These are phyloP conservation scores for Exophiala sideris DNA, from an alignment of 2,329 filamentous ascomycete genomes.

Conservation along the genomic window DNA sequence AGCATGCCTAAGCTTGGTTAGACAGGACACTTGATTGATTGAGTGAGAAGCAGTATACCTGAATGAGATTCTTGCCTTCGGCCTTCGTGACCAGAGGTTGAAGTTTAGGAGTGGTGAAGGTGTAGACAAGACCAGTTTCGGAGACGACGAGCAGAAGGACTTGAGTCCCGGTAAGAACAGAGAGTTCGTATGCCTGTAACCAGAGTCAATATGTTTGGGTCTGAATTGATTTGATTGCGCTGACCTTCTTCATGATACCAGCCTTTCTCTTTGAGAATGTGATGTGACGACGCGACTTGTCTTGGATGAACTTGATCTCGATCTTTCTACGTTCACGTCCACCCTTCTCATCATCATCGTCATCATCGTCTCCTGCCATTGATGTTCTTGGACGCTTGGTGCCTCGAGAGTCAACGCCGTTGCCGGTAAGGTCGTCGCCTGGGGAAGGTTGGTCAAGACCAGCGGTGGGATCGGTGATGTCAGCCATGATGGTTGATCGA, in stretches of 20 bases:
- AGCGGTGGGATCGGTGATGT: constrained; percentile 75
- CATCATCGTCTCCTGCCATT: constrained; percentile 82
- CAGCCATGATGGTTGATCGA: constrained; percentile 58
- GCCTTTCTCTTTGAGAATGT: constrained; percentile 99
- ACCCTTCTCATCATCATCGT: constrained; percentile 96
- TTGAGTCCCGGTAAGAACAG: constrained; percentile 95
- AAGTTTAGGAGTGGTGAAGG: constrained; percentile 96
- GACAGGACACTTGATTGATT: neutral
- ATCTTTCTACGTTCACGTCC: constrained; percentile 98
- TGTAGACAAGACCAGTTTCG: constrained; percentile 95
- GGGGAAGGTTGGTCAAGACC: constrained; percentile 67
- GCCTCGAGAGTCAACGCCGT: constrained; percentile 74
- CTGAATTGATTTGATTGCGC: constrained; percentile 37
- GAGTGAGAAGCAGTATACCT: constrained; percentile 59
- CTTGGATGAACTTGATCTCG: constrained; percentile 99
- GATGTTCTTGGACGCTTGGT: constrained; percentile 83
- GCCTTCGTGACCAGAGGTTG: constrained; percentile 97
- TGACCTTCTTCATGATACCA: constrained; percentile 99
- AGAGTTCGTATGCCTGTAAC: constrained; percentile 86
- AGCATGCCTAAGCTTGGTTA: constrained; percentile 68
- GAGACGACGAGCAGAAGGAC: constrained; percentile 94
- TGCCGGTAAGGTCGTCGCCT: constrained; percentile 66
- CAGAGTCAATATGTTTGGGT: constrained; percentile 11
- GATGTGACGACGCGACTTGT: constrained; percentile 98
- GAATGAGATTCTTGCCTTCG: constrained; percentile 98